These are phyloP conservation scores for Paramecium bursaria DNA, from an alignment of 73 alveolate species.

Conservation along the genomic window DNA sequence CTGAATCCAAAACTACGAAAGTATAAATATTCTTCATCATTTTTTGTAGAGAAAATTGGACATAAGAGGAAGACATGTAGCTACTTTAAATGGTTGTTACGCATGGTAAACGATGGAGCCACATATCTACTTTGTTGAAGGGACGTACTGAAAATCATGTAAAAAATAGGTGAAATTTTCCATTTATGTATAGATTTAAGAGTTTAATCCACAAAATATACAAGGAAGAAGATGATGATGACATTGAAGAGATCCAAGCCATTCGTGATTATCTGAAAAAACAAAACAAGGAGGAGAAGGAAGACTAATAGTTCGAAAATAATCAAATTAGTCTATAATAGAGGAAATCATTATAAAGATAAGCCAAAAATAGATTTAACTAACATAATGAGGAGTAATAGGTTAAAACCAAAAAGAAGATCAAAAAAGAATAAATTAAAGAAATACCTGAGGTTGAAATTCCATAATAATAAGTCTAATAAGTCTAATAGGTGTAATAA, in stretches of 20 bases:
- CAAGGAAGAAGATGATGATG: slow-evolving; percentile 59
- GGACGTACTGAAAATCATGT: slow-evolving; percentile 94
- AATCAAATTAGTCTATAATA: background rate
- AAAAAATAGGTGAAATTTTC: slow-evolving; percentile 76
- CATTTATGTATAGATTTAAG: slow-evolving; percentile 8
- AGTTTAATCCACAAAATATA: slow-evolving; percentile 42
- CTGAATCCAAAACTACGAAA: slow-evolving; percentile 86
- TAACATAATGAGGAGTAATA: background rate
- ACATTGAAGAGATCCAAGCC: slow-evolving; percentile 30
- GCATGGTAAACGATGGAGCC: slow-evolving; percentile 91
- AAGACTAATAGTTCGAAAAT: background rate
- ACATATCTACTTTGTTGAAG: slow-evolving; percentile 77
- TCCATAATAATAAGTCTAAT: background rate
- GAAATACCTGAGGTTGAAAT: background rate
- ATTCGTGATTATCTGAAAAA: slow-evolving; percentile 28
- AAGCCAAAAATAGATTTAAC: background rate
- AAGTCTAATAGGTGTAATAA: background rate
- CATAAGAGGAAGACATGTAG: slow-evolving; percentile 83
- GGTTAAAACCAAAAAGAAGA: background rate
- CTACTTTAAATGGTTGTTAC: slow-evolving; percentile 77
- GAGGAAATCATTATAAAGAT: background rate
- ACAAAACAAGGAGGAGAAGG: background rate
- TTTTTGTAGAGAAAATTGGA: slow-evolving; percentile 74
- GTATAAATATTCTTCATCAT: background rate
- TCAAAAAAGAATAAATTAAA: background rate